phyloP scores from a whole-genome alignment of 306 rosid genomes.

The Cucumis melo region DNA sequence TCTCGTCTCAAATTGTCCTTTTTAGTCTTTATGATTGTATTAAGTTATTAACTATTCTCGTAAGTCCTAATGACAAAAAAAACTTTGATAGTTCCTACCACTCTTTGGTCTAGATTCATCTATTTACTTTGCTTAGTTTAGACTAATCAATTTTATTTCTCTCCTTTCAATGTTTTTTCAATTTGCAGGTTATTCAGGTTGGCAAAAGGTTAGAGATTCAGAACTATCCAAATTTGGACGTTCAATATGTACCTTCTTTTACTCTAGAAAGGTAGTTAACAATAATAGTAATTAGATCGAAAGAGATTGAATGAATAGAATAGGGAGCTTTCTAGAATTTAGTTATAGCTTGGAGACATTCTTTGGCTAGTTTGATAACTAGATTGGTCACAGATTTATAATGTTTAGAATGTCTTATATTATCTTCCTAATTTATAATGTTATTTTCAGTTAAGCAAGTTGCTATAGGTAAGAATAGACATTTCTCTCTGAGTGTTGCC shows the following conservation, averaged over 20 bases:
- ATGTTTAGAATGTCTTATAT: background rate
- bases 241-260: constrained; percentile 51
- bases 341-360: background rate
- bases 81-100: too few relatives aligned
- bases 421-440: background rate
- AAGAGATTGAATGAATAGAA: background rate
- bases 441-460: background rate
- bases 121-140: too few relatives aligned
- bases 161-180: constrained; percentile 7
- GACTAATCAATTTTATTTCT: too few relatives aligned
- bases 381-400: background rate
- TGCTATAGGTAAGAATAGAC: too few relatives aligned
- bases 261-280: background rate
- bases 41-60: too few relatives aligned
- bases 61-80: too few relatives aligned
- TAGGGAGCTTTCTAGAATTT: background rate
- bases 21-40: too few relatives aligned
- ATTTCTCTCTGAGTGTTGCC: too few relatives aligned
- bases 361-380: background rate
- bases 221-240: constrained; percentile 91
- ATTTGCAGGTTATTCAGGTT: constrained; percentile 73
- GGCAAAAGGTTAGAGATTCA: constrained; percentile 46
- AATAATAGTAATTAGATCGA: background rate
- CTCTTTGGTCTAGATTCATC: too few relatives aligned
- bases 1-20: too few relatives aligned